These are phyloP conservation scores for Daldinia sp. DNA, from an alignment of 2,329 filamentous ascomycete species.

Conservation along the genomic window DNA sequence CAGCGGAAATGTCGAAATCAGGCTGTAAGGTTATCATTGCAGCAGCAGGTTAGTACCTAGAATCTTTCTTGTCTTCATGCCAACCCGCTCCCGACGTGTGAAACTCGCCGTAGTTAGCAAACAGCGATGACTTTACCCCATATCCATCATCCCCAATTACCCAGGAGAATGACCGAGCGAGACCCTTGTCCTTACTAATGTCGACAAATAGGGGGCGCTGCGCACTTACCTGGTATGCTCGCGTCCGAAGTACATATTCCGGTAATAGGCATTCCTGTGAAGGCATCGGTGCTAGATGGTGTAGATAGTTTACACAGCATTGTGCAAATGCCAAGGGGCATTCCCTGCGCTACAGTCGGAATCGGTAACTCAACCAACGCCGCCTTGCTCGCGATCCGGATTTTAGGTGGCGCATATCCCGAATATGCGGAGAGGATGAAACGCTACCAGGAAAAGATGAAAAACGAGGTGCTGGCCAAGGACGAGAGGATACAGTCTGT, in stretches of 20 bases:
- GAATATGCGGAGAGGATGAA: slow-evolving; percentile 66
- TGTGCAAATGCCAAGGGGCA: slow-evolving; percentile 79
- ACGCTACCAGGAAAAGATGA: slow-evolving; percentile 69
- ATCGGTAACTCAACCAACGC: slow-evolving; percentile 85
- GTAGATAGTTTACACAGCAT: slow-evolving; percentile 76
- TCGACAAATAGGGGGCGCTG: slow-evolving; percentile 63
- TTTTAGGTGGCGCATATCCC: slow-evolving; percentile 66
- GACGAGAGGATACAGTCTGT: slow-evolving; percentile 63
- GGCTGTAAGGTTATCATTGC: slow-evolving; percentile 80
- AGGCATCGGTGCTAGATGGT: slow-evolving; percentile 76
- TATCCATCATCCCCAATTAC: neutral
- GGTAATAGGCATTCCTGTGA: slow-evolving; percentile 80
- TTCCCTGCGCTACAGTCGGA: slow-evolving; percentile 77
- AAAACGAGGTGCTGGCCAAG: slow-evolving; percentile 70
- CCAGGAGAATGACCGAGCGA: neutral
- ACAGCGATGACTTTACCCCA: neutral
- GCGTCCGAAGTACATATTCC: slow-evolving; percentile 69
- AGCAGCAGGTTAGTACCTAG: slow-evolving; percentile 60
- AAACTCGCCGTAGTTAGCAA: neutral
- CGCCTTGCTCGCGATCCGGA: slow-evolving; percentile 73
- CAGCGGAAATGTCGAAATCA: slow-evolving; percentile 66
- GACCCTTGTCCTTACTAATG: slow-evolving; percentile 1
- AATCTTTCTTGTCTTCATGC: neutral
- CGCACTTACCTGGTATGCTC: slow-evolving; percentile 72
- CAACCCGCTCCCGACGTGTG: neutral